phyloP scores from a whole-genome alignment of 495 filamentous ascomycete species.

The Podospora pseudocomata region DNA sequence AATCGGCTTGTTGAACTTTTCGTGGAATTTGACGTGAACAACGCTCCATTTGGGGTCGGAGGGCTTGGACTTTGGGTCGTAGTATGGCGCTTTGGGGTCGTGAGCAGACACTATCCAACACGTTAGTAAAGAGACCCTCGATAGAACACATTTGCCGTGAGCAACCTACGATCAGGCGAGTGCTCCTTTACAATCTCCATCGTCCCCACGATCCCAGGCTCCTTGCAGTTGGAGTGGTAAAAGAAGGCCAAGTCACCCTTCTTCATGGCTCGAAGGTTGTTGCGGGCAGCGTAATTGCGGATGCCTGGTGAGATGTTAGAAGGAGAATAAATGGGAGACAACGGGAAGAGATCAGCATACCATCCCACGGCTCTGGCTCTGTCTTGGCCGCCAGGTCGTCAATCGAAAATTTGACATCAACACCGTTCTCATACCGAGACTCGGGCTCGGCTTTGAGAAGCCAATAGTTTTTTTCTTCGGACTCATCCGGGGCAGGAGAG shows the following conservation, averaged over 20 bases:
- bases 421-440: conserved; percentile 76
- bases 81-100: conserved; percentile 73
- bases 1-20: conserved; percentile 72
- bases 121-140: neutral
- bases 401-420: conserved; percentile 90
- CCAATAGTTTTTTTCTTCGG: conserved; percentile 61
- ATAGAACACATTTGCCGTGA: neutral
- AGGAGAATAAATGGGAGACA: neutral
- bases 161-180: conserved; percentile 64
- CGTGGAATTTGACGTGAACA: conserved; percentile 81
- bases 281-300: conserved; percentile 59
- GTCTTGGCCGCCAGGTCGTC: conserved; percentile 72
- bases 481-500: conserved; percentile 7
- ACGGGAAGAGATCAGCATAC: conserved; percentile 38
- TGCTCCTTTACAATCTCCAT: conserved; percentile 90
- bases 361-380: conserved; percentile 86
- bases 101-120: conserved; percentile 66
- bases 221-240: conserved; percentile 94
- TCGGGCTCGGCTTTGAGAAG: conserved; percentile 95
- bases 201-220: conserved; percentile 83
- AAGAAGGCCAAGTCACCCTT: conserved; percentile 91
- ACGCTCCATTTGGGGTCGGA: conserved; percentile 84
- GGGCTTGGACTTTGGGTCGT: conserved; percentile 68
- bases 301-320: conserved; percentile 34
- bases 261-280: conserved; percentile 87